phyloP scores from a whole-genome alignment of 306 rosid genomes.

The Ormosia emarginata region DNA sequence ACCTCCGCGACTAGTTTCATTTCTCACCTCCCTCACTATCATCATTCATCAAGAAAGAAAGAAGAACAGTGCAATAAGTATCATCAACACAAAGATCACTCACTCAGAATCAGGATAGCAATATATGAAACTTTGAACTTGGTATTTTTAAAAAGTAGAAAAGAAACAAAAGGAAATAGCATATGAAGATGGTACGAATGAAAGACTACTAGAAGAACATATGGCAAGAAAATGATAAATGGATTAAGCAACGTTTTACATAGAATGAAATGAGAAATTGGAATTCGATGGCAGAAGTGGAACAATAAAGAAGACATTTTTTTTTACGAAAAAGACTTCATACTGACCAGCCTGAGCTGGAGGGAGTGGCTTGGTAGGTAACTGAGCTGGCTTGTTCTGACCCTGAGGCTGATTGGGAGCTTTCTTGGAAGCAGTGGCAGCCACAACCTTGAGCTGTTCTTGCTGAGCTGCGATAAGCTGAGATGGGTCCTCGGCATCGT shows the following conservation, averaged over 20 bases:
- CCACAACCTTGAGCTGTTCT: neutral
- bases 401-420: constrained; percentile 18
- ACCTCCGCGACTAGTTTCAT: constrained; percentile 14
- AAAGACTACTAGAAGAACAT: too few relatives aligned
- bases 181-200: too few relatives aligned
- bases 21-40: constrained; percentile 47
- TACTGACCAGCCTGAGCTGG: constrained; percentile 61
- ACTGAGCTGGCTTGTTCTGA: constrained; percentile 49
- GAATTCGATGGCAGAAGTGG: too few relatives aligned
- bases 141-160: too few relatives aligned
- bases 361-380: constrained; percentile 65
- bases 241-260: too few relatives aligned
- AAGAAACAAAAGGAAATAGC: too few relatives aligned
- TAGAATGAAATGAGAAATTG: too few relatives aligned
- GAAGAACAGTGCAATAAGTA: neutral
- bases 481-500: constrained; percentile 53
- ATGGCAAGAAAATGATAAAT: too few relatives aligned
- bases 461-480: constrained; percentile 46
- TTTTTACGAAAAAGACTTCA: neutral
- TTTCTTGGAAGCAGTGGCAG: constrained; percentile 27
- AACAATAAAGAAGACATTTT: neutral
- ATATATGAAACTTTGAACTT: too few relatives aligned
- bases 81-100: neutral
- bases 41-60: neutral
- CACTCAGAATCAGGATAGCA: neutral